A percentile compares a stretch with the other conserved stretches of the same genome.
Conservation (phyloP, 257 asterid genomes). For the Ajuga chamaepitys region DNA sequence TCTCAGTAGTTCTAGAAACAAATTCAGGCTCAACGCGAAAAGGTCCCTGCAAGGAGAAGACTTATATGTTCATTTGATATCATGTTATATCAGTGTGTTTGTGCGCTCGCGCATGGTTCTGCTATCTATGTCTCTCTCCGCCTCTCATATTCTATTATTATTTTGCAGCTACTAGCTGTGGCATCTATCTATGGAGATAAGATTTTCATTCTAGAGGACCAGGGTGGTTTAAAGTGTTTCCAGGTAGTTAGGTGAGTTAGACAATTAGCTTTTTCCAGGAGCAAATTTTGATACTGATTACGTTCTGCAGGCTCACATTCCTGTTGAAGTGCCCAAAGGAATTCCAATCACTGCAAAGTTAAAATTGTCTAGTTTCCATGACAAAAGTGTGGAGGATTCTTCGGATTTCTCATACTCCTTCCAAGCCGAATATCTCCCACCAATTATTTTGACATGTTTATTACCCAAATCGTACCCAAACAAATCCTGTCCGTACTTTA, state of each 20-base stretch:
- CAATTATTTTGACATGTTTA: constrained; percentile 65
- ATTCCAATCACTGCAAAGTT: constrained; percentile 45
- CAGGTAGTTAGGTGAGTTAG: constrained; percentile 43
- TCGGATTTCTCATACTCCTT: constrained; percentile 68
- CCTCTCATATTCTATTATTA: constrained; percentile 3
- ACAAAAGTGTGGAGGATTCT: constrained; percentile 18
- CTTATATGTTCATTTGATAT: neutral
- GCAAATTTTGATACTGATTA: constrained; percentile 11
- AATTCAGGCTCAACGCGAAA: too few relatives aligned
- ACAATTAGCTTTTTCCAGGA: neutral
- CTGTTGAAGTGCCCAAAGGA: constrained; percentile 56
- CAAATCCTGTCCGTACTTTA: constrained; percentile 54
- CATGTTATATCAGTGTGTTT: neutral
- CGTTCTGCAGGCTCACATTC: constrained; percentile 54
- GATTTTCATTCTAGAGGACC: constrained; percentile 48
- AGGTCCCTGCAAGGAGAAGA: neutral
- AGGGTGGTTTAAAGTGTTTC: constrained; percentile 47
- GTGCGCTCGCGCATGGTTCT: neutral
- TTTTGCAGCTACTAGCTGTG: constrained; percentile 70
- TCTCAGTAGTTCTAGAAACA: too few relatives aligned
- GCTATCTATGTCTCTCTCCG: neutral
- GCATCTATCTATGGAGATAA: constrained; percentile 79
- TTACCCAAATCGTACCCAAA: constrained; percentile 87
- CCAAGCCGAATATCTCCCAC: constrained; percentile 69
- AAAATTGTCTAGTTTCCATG: constrained; percentile 33